Conservation (phyloP, 1,139 yeast genomes). For the Casaregolazyma lundiana region DNA sequence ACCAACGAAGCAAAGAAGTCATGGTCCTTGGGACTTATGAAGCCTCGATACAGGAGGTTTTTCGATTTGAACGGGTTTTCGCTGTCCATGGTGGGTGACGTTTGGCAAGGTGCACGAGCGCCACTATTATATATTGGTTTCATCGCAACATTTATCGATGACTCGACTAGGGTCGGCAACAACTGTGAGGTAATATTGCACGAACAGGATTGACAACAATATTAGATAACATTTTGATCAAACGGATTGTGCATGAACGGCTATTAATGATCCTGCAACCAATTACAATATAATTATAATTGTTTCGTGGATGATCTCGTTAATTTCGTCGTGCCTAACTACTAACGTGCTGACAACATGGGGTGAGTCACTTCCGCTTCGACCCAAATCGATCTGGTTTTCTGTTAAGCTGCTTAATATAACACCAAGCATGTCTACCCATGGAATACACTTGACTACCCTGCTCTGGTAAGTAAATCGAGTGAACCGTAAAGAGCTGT, state of each 20-base stretch:
- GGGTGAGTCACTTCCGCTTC: neutral
- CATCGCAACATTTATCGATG: neutral
- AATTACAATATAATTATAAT: too few species aligned
- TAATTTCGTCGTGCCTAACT: neutral
- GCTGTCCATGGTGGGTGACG: neutral
- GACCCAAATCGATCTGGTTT: neutral
- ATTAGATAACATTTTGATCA: too few species aligned
- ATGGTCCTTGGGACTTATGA: neutral
- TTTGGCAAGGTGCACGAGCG: neutral
- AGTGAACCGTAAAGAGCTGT: too few species aligned
- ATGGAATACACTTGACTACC: too few species aligned
- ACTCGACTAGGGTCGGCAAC: neutral
- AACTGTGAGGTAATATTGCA: too few species aligned
- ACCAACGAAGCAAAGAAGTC: neutral
- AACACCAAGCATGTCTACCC: too few species aligned
- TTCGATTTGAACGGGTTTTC: neutral
- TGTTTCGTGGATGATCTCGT: neutral
- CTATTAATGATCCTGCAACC: too few species aligned
- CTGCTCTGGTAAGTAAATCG: too few species aligned
- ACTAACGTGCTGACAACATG: neutral
- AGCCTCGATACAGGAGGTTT: constrained; percentile 4
- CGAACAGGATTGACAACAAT: too few species aligned
- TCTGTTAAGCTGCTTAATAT: neutral
- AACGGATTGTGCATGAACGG: too few species aligned
- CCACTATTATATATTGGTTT: neutral